Percentiles rank a stretch among this genome's conserved stretches.
These are phyloP conservation scores for Diaporthe ilicicola DNA, from an alignment of 2,329 filamentous ascomycete species.

Conservation along the genomic window DNA sequence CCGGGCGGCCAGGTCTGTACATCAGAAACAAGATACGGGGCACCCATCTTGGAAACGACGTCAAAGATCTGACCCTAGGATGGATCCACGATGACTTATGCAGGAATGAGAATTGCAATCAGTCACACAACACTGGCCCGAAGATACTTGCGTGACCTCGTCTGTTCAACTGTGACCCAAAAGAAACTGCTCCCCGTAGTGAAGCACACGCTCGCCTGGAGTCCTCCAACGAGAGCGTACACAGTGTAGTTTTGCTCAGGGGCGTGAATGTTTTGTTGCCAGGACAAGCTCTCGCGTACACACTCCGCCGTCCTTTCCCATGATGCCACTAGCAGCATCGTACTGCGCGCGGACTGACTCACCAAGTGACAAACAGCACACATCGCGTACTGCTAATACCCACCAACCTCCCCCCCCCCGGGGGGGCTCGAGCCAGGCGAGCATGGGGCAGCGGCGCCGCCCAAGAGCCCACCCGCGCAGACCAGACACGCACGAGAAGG, in stretches of 20 bases:
- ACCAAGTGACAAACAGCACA: not conserved
- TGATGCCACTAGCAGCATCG: not conserved
- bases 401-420: not conserved
- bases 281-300: too few relatives aligned
- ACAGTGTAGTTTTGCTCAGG: too few relatives aligned
- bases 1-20: not conserved
- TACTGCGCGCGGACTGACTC: not conserved
- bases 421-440: not conserved
- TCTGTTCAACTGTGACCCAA: not conserved
- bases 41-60: not conserved
- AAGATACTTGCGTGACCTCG: not conserved
- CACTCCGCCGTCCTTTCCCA: not conserved
- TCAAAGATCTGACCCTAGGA: not conserved
- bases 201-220: not conserved
- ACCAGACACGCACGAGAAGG: not conserved
- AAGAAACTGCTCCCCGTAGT: not conserved
- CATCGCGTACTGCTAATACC: too few relatives aligned
- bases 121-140: not conserved
- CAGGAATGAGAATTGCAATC: conserved; percentile 15
- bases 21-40: not conserved
- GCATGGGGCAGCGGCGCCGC: not conserved
- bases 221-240: not conserved
- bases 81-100: conserved; percentile 13
- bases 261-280: too few relatives aligned
- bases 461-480: not conserved